Conservation (phyloP, 2,329 filamentous ascomycete species). For the Lasiodiplodia sp. region DNA sequence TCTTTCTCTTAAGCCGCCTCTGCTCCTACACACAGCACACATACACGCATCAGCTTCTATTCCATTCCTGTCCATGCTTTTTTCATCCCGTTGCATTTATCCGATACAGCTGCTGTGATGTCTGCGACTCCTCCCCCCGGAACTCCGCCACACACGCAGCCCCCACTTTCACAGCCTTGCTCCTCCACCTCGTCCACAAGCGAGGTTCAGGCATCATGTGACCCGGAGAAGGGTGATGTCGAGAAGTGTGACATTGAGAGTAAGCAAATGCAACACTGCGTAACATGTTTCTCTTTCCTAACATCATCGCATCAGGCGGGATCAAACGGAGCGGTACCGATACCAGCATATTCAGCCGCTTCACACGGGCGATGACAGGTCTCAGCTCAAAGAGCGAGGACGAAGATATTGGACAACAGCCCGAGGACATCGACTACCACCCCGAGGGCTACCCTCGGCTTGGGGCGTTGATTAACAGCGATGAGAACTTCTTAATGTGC, state of each 20-base stretch:
- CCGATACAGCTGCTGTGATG: background rate
- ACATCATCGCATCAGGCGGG: no score
- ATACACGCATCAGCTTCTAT: background rate
- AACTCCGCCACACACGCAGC: constrained; percentile 8
- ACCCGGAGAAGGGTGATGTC: constrained; percentile 1
- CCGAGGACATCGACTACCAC: constrained; percentile 24
- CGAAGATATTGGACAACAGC: background rate
- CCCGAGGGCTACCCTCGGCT: constrained; percentile 35
- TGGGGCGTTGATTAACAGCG: constrained; percentile 36
- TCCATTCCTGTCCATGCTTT: background rate
- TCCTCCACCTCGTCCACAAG: background rate
- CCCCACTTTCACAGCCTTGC: constrained; percentile 11
- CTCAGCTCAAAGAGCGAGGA: constrained; percentile 6
- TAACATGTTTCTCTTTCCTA: no score
- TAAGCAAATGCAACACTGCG: no score
- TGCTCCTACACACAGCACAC: background rate
- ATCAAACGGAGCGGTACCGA: constrained; percentile 2
- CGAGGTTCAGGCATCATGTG: constrained; percentile 1
- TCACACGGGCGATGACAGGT: background rate
- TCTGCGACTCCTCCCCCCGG: background rate
- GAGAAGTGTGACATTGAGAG: constrained; percentile 5
- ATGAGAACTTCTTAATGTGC: constrained; percentile 38
- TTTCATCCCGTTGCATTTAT: background rate
- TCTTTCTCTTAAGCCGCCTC: constrained; percentile 1
- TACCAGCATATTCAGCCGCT: constrained; percentile 1